phyloP scores from a whole-genome alignment of 1,284 basidiomycete species.

The Cryptococcus floricola region DNA sequence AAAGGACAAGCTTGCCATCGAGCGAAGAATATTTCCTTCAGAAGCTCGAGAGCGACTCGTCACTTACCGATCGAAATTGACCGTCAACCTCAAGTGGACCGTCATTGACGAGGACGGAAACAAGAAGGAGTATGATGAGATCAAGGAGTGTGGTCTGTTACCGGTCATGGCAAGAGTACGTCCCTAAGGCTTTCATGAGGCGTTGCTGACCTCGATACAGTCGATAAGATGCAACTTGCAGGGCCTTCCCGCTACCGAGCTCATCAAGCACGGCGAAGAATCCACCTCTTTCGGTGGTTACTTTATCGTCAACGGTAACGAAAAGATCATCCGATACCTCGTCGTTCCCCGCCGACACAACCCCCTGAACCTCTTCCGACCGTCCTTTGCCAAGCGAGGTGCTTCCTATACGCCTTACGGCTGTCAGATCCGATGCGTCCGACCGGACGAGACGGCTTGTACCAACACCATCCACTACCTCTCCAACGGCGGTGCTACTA shows the following conservation, averaged over 20 bases:
- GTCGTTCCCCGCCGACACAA: constrained; percentile 66
- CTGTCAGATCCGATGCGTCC: constrained; percentile 91
- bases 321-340: constrained; percentile 92
- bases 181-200: constrained; percentile 13
- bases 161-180: constrained; percentile 95
- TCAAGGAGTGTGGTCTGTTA: constrained; percentile 83
- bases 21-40: constrained; percentile 78
- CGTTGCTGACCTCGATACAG: constrained; percentile 47
- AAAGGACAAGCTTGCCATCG: constrained; percentile 68
- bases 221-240: constrained; percentile 92
- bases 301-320: constrained; percentile 98
- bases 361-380: constrained; percentile 70
- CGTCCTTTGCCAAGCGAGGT: constrained; percentile 87
- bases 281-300: constrained; percentile 98
- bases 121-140: constrained; percentile 59
- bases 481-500: constrained; percentile 89
- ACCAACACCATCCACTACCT: constrained; percentile 98
- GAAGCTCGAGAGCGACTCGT: constrained; percentile 91
- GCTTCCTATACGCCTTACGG: constrained; percentile 92
- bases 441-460: constrained; percentile 81
- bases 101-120: constrained; percentile 61
- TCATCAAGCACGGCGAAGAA: constrained; percentile 90
- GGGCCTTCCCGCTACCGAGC: constrained; percentile 75
- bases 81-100: constrained; percentile 83
- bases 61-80: constrained; percentile 88